These are phyloP conservation scores for Angomonas deanei DNA, from an alignment of 208 protist genomes.

Conservation along the genomic window DNA sequence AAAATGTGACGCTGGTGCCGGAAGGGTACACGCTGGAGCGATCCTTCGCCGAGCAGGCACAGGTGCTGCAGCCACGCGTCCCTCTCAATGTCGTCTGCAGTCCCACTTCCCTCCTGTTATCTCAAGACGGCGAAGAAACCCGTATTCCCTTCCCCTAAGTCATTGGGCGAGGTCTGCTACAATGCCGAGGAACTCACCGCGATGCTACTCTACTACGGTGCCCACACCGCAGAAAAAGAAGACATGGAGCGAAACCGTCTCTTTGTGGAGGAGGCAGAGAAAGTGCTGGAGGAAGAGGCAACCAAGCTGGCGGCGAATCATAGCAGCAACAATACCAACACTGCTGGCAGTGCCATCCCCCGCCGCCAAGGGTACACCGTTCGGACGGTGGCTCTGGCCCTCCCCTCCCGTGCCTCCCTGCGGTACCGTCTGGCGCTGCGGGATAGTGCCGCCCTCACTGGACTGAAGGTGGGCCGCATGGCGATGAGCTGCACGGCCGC, in stretches of 20 bases:
- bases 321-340: slow-evolving; percentile 14
- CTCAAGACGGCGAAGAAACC: neutral
- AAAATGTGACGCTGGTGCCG: neutral
- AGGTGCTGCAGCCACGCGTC: slow-evolving; percentile 70
- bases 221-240: slow-evolving; percentile 31
- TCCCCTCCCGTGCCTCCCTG: slow-evolving; percentile 35
- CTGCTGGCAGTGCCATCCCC: slow-evolving; percentile 19
- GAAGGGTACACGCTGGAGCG: slow-evolving; percentile 53
- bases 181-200: slow-evolving; percentile 76
- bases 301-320: neutral
- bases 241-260: slow-evolving; percentile 34
- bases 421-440: slow-evolving; percentile 81
- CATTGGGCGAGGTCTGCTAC: slow-evolving; percentile 23
- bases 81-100: slow-evolving; percentile 63
- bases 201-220: slow-evolving; percentile 82
- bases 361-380: slow-evolving; percentile 10
- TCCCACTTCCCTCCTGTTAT: slow-evolving; percentile 31
- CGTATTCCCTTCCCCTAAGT: neutral
- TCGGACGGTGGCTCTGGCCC: slow-evolving; percentile 31
- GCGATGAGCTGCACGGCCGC: slow-evolving; percentile 80
- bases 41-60: slow-evolving; percentile 81
- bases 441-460: slow-evolving; percentile 79
- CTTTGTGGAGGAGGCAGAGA: neutral
- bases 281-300: slow-evolving; percentile 11
- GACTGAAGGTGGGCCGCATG: slow-evolving; percentile 76